Conservation (phyloP, 345 rosid species). For the Theobroma cacao region DNA sequence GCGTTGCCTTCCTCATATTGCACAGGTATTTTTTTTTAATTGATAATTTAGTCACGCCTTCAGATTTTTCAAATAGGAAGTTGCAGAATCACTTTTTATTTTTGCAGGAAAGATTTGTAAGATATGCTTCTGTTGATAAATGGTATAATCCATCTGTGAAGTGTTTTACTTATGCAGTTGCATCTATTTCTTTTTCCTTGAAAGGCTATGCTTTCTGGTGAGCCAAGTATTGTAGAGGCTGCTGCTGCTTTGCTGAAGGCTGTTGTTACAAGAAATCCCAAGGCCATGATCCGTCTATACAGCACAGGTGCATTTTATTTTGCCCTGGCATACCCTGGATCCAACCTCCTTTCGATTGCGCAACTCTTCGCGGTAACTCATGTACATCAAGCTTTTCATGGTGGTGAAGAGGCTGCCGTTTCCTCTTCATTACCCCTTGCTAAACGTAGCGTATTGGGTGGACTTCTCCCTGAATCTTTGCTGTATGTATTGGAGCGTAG, state of each 20-base stretch:
- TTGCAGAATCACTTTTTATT: neutral
- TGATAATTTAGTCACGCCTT: neutral
- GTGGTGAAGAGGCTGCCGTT: conserved; percentile 99
- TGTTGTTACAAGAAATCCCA: conserved; percentile 95
- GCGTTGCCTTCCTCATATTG: conserved; percentile 97
- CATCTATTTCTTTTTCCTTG: conserved; percentile 14
- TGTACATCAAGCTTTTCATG: conserved; percentile 99
- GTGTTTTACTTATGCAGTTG: conserved; percentile 3
- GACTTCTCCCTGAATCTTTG: conserved; percentile 97
- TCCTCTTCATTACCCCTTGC: conserved; percentile 94
- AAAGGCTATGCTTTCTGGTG: conserved; percentile 95
- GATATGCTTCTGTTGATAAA: neutral
- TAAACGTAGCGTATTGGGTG: conserved; percentile 96
- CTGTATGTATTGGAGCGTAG: conserved; percentile 95
- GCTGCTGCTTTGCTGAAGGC: conserved; percentile 93
- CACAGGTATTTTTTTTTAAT: conserved; percentile 61
- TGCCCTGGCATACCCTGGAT: conserved; percentile 97
- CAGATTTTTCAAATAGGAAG: neutral
- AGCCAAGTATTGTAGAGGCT: conserved; percentile 94
- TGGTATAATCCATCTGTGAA: neutral
- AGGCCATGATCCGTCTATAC: conserved; percentile 94
- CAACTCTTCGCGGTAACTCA: conserved; percentile 92
- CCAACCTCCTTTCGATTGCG: conserved; percentile 84
- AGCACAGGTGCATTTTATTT: conserved; percentile 97
- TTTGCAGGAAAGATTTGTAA: neutral